Evolutionary conservation across 192 early-diverging fungal species (phyloP).

Genomic region (Chytriomyces sp.): DNA sequence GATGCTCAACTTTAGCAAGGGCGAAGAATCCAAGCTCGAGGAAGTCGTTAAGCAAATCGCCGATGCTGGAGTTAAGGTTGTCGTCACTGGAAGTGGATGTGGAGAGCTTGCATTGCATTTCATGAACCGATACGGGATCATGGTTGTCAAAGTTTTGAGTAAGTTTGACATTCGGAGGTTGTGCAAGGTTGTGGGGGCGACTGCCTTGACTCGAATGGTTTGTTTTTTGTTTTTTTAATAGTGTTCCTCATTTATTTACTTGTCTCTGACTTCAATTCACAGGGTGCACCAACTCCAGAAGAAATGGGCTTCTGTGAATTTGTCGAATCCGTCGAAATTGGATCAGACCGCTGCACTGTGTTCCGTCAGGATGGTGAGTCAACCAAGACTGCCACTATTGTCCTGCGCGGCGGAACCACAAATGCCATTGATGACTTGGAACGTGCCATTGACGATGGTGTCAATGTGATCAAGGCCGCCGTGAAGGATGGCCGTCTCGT

Average conservation of each 20-base stretch:
- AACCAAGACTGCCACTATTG: constrained; percentile 91
- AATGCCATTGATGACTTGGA: constrained; percentile 97
- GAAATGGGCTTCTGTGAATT: constrained; percentile 98
- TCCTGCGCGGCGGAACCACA: constrained; percentile 93
- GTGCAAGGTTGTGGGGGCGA: constrained; percentile 91
- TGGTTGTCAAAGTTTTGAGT: constrained; percentile 88
- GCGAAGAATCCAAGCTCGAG: constrained; percentile 92
- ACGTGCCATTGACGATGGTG: constrained; percentile 96
- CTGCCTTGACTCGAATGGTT: constrained; percentile 84
- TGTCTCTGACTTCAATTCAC: neutral
- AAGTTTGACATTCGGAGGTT: constrained; percentile 97
- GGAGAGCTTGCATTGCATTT: constrained; percentile 96
- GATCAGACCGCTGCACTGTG: constrained; percentile 96
- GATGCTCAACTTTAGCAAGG: constrained; percentile 96
- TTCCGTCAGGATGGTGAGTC: constrained; percentile 91
- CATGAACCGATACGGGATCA: constrained; percentile 86
- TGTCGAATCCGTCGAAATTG: constrained; percentile 95
- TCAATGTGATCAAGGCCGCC: constrained; percentile 94
- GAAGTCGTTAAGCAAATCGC: constrained; percentile 83
- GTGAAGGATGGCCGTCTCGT: constrained; percentile 84
- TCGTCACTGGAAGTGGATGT: constrained; percentile 85
- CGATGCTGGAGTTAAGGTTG: constrained; percentile 88
- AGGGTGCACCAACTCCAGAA: constrained; percentile 89
- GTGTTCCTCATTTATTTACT: neutral
- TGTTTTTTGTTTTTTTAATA: constrained; percentile 4